These are phyloP conservation scores for Lepiota brunneoincarnata DNA, from an alignment of 768 basidiomycete species.

Conservation along the genomic window DNA sequence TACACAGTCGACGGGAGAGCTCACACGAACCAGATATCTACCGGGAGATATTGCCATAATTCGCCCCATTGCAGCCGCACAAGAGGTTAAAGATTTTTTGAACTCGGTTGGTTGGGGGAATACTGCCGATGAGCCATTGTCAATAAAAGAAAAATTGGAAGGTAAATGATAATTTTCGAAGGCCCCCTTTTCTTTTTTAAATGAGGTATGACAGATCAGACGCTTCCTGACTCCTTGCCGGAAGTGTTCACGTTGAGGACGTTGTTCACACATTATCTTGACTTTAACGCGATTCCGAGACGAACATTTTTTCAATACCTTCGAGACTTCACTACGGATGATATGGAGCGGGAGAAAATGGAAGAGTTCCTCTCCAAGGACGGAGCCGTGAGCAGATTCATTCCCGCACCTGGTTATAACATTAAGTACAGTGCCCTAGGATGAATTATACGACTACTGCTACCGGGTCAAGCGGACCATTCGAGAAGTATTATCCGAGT, in stretches of 20 bases:
- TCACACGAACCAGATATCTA: conserved; percentile 48
- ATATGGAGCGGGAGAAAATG: conserved; percentile 78
- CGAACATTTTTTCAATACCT: conserved; percentile 85
- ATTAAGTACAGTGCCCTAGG: conserved; percentile 42
- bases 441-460: conserved; percentile 90
- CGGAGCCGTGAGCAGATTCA: conserved; percentile 53
- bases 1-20: background rate
- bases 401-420: background rate
- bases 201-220: conserved; percentile 41
- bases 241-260: conserved; percentile 58
- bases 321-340: conserved; percentile 72
- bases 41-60: conserved; percentile 85
- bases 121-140: conserved; percentile 53
- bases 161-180: conserved; percentile 20
- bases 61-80: conserved; percentile 57
- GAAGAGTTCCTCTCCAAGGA: conserved; percentile 75
- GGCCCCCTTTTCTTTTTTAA: conserved; percentile 3
- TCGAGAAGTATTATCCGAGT: conserved; percentile 83
- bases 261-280: conserved; percentile 75
- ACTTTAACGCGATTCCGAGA: conserved; percentile 82
- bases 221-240: conserved; percentile 67
- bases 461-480: conserved; percentile 78
- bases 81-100: conserved; percentile 72
- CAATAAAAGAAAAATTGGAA: conserved; percentile 33
- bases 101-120: conserved; percentile 58